Percentiles rank a stretch among this genome's conserved stretches.
These are phyloP conservation scores for Daldinia childiae DNA, from an alignment of 495 filamentous ascomycete species.

Conservation along the genomic window DNA sequence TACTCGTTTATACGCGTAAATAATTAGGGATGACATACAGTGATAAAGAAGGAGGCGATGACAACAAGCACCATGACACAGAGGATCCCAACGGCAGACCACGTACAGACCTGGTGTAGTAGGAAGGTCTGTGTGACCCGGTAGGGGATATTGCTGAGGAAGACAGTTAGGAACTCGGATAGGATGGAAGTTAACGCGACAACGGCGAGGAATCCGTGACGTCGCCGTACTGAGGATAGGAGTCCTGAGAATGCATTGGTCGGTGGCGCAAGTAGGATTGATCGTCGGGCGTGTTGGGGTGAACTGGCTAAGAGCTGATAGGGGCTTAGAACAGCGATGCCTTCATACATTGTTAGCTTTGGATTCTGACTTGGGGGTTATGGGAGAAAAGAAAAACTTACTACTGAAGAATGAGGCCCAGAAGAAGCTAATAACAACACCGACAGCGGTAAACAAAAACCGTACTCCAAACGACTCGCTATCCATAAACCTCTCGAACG, in stretches of 20 bases:
- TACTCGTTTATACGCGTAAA: neutral
- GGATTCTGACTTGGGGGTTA: neutral
- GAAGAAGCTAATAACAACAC: conserved; percentile 54
- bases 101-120: conserved; percentile 47
- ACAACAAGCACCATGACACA: conserved; percentile 50
- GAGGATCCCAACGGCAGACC: conserved; percentile 49
- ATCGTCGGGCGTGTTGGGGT: conserved; percentile 44
- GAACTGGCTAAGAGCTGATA: conserved; percentile 44
- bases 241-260: conserved; percentile 52
- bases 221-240: conserved; percentile 46
- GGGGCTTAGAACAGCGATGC: conserved; percentile 41
- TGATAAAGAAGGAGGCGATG: conserved; percentile 42
- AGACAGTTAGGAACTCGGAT: conserved; percentile 51
- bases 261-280: conserved; percentile 48
- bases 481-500: conserved; percentile 59
- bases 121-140: conserved; percentile 48
- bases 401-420: conserved; percentile 53
- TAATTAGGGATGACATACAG: neutral
- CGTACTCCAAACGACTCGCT: conserved; percentile 54
- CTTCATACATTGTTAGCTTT: conserved; percentile 20
- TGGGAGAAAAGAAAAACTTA: conserved; percentile 24
- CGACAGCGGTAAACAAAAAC: conserved; percentile 56
- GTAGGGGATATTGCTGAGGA: conserved; percentile 53
- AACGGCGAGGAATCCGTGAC: conserved; percentile 44
- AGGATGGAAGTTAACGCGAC: conserved; percentile 49